phyloP scores from a whole-genome alignment of 345 rosid genomes.

The Hibiscus syriacus region DNA sequence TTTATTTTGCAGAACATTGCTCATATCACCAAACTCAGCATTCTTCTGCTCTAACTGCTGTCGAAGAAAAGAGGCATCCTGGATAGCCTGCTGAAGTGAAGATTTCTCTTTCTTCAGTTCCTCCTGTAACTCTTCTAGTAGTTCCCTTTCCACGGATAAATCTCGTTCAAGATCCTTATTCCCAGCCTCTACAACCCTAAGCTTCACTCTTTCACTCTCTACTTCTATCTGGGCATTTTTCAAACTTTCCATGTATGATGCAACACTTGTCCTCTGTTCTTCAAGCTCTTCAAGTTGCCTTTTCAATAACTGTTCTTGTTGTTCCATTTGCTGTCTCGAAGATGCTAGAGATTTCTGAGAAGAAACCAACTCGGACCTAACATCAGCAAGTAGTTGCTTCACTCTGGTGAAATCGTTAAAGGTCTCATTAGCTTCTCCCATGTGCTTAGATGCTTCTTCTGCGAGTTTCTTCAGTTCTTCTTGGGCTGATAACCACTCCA shows the following conservation, averaged over 20 bases:
- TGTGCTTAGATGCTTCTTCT: constrained; percentile 34
- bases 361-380: constrained; percentile 62
- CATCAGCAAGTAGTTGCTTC: constrained; percentile 58
- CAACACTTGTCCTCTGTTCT: constrained; percentile 27
- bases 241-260: constrained; percentile 53
- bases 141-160: constrained; percentile 41
- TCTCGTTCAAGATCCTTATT: constrained; percentile 55
- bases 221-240: constrained; percentile 66
- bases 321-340: constrained; percentile 60
- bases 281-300: background rate
- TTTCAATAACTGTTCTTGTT: constrained; percentile 42
- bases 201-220: constrained; percentile 58
- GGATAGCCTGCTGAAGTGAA: constrained; percentile 46
- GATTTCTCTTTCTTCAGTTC: constrained; percentile 49
- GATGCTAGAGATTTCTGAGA: constrained; percentile 60
- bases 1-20: constrained; percentile 43
- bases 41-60: constrained; percentile 45
- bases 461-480: constrained; percentile 48
- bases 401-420: constrained; percentile 58
- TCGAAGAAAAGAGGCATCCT: constrained; percentile 39
- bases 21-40: constrained; percentile 45
- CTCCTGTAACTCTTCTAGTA: constrained; percentile 39
- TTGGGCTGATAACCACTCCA: constrained; percentile 52
- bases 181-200: constrained; percentile 57
- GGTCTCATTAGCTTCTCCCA: constrained; percentile 44